A percentile compares a stretch with the other conserved stretches of the same genome.
These are phyloP conservation scores for Karstenula rhodostoma DNA, from an alignment of 2,329 filamentous ascomycete genomes.

Conservation along the genomic window DNA sequence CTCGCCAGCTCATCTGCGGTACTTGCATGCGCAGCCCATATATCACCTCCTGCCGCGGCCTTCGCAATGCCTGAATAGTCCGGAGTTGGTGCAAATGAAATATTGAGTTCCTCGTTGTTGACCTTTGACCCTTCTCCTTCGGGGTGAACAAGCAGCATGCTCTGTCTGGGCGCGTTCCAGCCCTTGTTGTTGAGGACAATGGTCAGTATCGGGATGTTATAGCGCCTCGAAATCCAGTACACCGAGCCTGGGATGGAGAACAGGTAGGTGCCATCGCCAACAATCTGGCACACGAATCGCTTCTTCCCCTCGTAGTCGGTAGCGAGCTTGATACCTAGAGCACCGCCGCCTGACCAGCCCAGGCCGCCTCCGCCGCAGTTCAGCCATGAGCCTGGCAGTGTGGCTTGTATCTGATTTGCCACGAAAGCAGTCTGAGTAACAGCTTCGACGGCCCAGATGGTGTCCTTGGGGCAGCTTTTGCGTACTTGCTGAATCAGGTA, in stretches of 20 bases:
- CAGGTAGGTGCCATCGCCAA: slow-evolving; percentile 73
- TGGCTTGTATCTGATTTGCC: slow-evolving; percentile 74
- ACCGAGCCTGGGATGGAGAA: slow-evolving; percentile 72
- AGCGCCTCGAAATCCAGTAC: slow-evolving; percentile 73
- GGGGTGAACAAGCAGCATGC: slow-evolving; percentile 71
- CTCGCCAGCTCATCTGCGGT: slow-evolving; percentile 64
- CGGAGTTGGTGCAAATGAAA: slow-evolving; percentile 70
- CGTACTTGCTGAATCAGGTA: slow-evolving; percentile 66
- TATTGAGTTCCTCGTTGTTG: slow-evolving; percentile 71
- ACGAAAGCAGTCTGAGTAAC: slow-evolving; percentile 76
- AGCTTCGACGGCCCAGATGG: slow-evolving; percentile 79
- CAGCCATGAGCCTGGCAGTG: slow-evolving; percentile 75
- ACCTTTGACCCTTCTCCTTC: slow-evolving; percentile 68
- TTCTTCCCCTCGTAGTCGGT: slow-evolving; percentile 58
- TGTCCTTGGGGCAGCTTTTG: slow-evolving; percentile 66
- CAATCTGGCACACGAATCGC: slow-evolving; percentile 57
- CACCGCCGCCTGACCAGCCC: slow-evolving; percentile 79
- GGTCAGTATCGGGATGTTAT: slow-evolving; percentile 71
- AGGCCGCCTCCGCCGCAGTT: slow-evolving; percentile 84
- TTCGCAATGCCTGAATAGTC: slow-evolving; percentile 74
- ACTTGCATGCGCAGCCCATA: slow-evolving; percentile 68
- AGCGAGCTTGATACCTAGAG: slow-evolving; percentile 79
- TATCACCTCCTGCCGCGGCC: slow-evolving; percentile 68
- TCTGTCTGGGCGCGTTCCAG: slow-evolving; percentile 72
- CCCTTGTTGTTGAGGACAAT: slow-evolving; percentile 76